Conservation (phyloP, 495 filamentous ascomycete species). For the Diplogelasinospora grovesii region DNA sequence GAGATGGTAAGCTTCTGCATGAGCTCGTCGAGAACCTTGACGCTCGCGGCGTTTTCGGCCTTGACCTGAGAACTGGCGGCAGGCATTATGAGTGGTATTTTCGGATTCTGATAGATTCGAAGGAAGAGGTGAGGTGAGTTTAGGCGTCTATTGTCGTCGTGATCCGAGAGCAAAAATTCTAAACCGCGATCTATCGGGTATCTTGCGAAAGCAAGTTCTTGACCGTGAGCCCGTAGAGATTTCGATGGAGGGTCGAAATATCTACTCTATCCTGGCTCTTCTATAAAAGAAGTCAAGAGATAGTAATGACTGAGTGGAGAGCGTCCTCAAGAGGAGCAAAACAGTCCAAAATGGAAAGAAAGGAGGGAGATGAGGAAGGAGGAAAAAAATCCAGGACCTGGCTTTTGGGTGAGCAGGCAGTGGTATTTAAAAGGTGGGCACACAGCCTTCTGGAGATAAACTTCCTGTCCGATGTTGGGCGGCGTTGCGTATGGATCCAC, state of each 20-base stretch:
- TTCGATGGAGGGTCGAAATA: conserved; percentile 35
- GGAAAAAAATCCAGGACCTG: conserved; percentile 6
- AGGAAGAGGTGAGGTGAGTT: conserved; percentile 2
- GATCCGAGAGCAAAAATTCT: conserved; percentile 14
- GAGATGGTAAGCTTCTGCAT: conserved; percentile 48
- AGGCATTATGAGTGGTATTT: conserved; percentile 31
- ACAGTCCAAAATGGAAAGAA: conserved; percentile 18
- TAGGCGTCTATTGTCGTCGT: conserved; percentile 11
- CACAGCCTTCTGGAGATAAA: conserved; percentile 18
- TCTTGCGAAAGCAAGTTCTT: conserved; percentile 11
- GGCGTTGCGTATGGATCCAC: conserved; percentile 8
- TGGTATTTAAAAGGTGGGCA: conserved; percentile 21
- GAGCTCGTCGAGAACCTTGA: conserved; percentile 47
- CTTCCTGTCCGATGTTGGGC: no score
- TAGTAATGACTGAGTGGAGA: conserved; percentile 29
- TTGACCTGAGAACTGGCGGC: conserved; percentile 20
- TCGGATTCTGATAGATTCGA: conserved; percentile 13
- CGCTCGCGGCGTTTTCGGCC: conserved; percentile 42
- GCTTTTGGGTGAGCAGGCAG: conserved; percentile 10
- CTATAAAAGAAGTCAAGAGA: conserved; percentile 19
- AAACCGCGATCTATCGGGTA: conserved; percentile 26
- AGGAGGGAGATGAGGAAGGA: conserved; percentile 18
- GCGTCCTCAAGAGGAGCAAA: conserved; percentile 17
- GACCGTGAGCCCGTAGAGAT: conserved; percentile 25
- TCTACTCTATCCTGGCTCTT: conserved; percentile 33